Percentiles rank a stretch among this genome's conserved stretches.
Conservation (phyloP, 345 rosid species). For the Mallotus nudiflorus region DNA sequence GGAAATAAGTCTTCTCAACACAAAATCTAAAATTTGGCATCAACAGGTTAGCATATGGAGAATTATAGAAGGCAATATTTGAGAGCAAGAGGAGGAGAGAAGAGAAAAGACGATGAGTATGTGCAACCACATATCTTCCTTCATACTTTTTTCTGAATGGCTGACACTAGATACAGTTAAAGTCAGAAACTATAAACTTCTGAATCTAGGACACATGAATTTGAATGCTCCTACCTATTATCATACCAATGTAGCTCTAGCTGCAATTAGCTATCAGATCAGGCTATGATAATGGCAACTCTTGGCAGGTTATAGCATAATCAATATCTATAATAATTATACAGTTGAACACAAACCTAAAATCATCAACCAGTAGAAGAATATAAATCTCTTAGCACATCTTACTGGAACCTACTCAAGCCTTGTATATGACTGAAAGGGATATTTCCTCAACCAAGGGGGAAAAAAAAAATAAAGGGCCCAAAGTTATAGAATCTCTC, state of each 20-base stretch:
- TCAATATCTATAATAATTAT: background rate
- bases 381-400: background rate
- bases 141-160: background rate
- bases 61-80: background rate
- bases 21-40: background rate
- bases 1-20: background rate
- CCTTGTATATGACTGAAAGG: background rate
- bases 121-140: background rate
- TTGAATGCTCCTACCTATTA: background rate
- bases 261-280: background rate
- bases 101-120: background rate
- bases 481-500: background rate
- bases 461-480: background rate
- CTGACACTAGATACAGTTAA: background rate
- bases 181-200: background rate
- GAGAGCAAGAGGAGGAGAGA: background rate
- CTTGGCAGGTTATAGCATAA: background rate
- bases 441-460: background rate
- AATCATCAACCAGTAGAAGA: background rate
- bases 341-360: background rate
- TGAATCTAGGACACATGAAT: background rate
- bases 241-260: background rate
- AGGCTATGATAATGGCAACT: background rate
- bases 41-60: background rate
- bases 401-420: constrained; percentile 3